phyloP scores from a whole-genome alignment of 148 eudicot genomes.

The Cornus controversa region DNA sequence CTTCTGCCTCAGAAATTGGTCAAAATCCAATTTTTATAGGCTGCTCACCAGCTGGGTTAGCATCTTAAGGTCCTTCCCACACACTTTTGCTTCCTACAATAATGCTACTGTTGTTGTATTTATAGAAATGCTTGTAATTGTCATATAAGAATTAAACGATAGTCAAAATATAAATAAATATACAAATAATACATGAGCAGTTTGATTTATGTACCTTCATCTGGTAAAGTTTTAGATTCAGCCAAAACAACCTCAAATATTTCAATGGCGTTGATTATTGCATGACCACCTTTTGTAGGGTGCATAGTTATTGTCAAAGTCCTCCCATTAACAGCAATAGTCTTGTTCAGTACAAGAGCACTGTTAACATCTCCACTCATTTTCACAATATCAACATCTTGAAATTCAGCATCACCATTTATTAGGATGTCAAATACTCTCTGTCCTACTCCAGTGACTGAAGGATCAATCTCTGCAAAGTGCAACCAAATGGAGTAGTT shows the following conservation, averaged over 20 bases:
- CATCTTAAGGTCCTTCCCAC: neutral
- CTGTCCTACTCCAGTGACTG: conserved; percentile 61
- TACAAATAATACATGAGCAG: neutral
- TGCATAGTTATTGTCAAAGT: conserved; percentile 63
- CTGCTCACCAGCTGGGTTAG: neutral
- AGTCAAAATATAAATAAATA: neutral
- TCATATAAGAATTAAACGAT: neutral
- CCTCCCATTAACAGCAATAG: conserved; percentile 77
- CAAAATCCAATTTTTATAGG: neutral
- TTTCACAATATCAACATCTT: conserved; percentile 65
- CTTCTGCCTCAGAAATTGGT: neutral
- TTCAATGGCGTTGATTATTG: conserved; percentile 75
- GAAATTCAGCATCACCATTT: conserved; percentile 68
- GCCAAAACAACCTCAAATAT: conserved; percentile 69
- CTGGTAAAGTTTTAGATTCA: conserved; percentile 71
- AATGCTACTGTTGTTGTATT: neutral
- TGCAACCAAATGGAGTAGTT: conserved; percentile 96
- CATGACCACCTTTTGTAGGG: conserved; percentile 63
- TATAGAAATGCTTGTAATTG: neutral
- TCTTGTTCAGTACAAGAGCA: conserved; percentile 82
- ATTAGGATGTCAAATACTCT: conserved; percentile 81
- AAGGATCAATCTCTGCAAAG: conserved; percentile 92
- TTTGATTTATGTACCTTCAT: conserved; percentile 60
- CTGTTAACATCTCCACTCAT: conserved; percentile 69
- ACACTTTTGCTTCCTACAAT: neutral